Evolutionary conservation across 1,284 basidiomycete genomes (phyloP), one percentile per base, ranked within the genome.

Genomic region (Malassezia equina): DNA sequence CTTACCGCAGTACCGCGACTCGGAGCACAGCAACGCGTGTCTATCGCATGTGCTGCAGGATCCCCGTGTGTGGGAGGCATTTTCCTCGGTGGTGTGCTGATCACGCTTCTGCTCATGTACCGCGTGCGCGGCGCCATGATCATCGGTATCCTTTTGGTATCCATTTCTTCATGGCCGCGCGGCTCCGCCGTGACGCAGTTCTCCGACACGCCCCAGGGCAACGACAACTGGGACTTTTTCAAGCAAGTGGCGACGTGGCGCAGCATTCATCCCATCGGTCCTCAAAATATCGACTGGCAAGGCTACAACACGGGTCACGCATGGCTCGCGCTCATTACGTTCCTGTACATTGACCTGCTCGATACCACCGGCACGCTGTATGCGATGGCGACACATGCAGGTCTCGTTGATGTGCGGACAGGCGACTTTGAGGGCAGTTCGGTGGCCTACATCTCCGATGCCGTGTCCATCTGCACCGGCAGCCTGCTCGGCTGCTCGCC

Each of bases 321-420:
- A 8, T 90, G 88, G 88, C 86, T 89, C 68, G 87, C 88, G 6
- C 79, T 90, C 31, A 78, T 88, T 63, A 75, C 77, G 25, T 86
- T 90, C 81, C 82, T 90, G 51, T 91, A 90, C 74, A 87, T 90
- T 68, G 88, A 90, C 46, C 48, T 69, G 55, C 62, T 71, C 41
- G 69, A 71, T 63, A 70, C 67, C 24, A 82, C 79, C 45, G 86
- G 87, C 69, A 90, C 88, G 2, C 77, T 90, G 11, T 89, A 89
- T 75, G 84, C 88, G 40, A 90, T 91, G 88, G 86, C 88, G 47
- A 87, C 86, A 69, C 89, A 90, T 63, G 87, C 88, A n/a, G 86
- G 86, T 21, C 80, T 91, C 11, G 85, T 86, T 53, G 84, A 90
- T 72, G 85, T 84, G 1, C 81, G 85, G 13, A 89, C 88, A 15